A percentile compares a stretch with the other conserved stretches of the same genome.
These are phyloP conservation scores for Pseudohyphozyma bogoriensis DNA, from an alignment of 768 basidiomycete species.

Conservation along the genomic window DNA sequence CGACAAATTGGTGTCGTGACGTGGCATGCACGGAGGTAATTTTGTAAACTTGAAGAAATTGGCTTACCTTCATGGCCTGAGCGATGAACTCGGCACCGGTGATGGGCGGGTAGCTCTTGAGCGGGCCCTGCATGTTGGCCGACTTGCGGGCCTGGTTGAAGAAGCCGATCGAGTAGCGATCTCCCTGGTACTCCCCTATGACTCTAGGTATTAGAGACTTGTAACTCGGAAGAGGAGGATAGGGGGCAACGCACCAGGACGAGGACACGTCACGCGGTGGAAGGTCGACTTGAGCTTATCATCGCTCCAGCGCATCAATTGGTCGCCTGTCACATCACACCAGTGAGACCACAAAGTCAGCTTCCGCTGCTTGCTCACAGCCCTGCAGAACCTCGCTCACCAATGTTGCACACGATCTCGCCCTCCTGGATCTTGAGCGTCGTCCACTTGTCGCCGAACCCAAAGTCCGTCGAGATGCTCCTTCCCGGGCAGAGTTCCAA, in stretches of 20 bases:
- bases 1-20: too few relatives aligned
- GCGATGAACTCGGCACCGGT: constrained; percentile 35
- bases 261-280: constrained; percentile 32
- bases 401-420: constrained; percentile 35
- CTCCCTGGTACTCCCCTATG: constrained; percentile 18
- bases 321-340: constrained; percentile 4
- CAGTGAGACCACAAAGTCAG: constrained; percentile 12
- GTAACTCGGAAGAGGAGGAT: too few relatives aligned
- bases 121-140: constrained; percentile 33
- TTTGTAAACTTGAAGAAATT: not conserved
- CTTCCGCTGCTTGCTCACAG: too few relatives aligned
- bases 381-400: too few relatives aligned
- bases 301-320: constrained; percentile 32
- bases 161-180: constrained; percentile 34
- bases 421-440: constrained; percentile 28
- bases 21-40: too few relatives aligned
- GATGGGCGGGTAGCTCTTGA: constrained; percentile 30
- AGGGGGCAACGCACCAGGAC: too few relatives aligned
- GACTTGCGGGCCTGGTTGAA: constrained; percentile 34
- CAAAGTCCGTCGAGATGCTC: constrained; percentile 33
- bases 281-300: constrained; percentile 35
- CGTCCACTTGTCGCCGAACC: constrained; percentile 29
- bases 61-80: constrained; percentile 26
- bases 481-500: constrained; percentile 35
- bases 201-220: too few relatives aligned